Percentiles rank a stretch among this genome's conserved stretches.
Conservation (phyloP, 1,284 basidiomycete genomes). For the Boletus sp. region DNA sequence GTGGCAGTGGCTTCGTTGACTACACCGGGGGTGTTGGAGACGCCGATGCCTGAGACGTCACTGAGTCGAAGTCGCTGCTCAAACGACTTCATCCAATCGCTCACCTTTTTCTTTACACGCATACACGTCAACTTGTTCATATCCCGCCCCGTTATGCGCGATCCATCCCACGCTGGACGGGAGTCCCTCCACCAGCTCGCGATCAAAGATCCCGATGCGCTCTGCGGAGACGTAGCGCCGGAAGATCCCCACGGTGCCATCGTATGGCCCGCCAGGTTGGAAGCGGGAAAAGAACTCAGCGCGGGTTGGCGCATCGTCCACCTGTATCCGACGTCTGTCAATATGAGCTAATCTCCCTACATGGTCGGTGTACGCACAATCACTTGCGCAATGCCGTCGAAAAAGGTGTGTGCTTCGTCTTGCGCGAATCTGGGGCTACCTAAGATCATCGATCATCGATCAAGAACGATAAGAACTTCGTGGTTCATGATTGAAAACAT, state of each 20-base stretch:
- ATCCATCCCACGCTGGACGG: constrained; percentile 76
- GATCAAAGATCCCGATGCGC: constrained; percentile 76
- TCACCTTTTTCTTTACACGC: constrained; percentile 70
- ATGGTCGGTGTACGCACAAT: constrained; percentile 49
- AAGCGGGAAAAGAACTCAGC: constrained; percentile 67
- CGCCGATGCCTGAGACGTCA: constrained; percentile 57
- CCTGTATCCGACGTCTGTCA: constrained; percentile 1
- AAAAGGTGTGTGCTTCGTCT: constrained; percentile 62
- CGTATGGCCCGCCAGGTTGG: constrained; percentile 67
- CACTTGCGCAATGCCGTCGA: constrained; percentile 68
- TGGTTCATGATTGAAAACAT: background rate
- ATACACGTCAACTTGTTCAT: constrained; percentile 77
- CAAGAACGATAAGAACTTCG: background rate
- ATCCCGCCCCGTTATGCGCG: constrained; percentile 86
- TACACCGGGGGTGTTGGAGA: constrained; percentile 90
- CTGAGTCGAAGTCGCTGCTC: background rate
- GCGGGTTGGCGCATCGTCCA: constrained; percentile 55
- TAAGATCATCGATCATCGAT: constrained; percentile 25
- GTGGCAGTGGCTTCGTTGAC: constrained; percentile 92
- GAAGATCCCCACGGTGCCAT: constrained; percentile 75
- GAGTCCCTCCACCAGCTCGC: constrained; percentile 60
- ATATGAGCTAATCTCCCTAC: background rate
- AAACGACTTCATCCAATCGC: background rate
- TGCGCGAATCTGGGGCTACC: constrained; percentile 76
- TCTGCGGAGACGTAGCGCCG: constrained; percentile 63